phyloP scores from a whole-genome alignment of 345 rosid genomes.

The Hibiscus tridactylites region DNA sequence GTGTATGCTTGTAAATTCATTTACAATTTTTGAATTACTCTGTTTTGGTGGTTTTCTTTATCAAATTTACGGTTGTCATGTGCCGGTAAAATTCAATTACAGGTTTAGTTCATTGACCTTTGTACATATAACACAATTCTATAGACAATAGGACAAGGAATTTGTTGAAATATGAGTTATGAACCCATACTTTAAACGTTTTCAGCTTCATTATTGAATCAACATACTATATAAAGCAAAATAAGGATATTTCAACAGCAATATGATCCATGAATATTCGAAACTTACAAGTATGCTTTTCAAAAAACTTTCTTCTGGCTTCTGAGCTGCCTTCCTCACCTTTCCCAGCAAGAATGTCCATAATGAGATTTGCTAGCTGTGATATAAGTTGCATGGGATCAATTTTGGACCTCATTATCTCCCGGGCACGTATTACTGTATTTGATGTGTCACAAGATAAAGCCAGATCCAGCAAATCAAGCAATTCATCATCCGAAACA shows the following conservation, averaged over 20 bases:
- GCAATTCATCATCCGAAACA: conserved; percentile 92
- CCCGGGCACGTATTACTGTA: conserved; percentile 86
- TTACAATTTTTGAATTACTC: neutral
- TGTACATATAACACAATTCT: neutral
- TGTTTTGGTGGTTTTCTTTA: too few species aligned
- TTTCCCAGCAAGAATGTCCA: conserved; percentile 82
- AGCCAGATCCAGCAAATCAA: conserved; percentile 84
- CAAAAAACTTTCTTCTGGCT: conserved; percentile 43
- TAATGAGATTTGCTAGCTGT: conserved; percentile 84
- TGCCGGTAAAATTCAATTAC: neutral
- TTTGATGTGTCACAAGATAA: conserved; percentile 87
- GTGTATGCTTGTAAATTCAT: neutral
- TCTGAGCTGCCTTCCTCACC: conserved; percentile 53
- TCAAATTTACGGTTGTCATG: too few species aligned
- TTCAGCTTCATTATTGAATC: neutral
- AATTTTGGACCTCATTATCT: conserved; percentile 85
- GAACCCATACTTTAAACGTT: neutral
- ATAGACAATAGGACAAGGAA: neutral
- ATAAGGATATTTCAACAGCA: neutral
- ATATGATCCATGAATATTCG: neutral
- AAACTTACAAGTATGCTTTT: conserved; percentile 57
- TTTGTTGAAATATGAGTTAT: neutral
- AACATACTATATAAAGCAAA: neutral
- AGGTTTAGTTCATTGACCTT: neutral
- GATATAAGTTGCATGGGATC: conserved; percentile 93